Base-by-base conservation (phyloP, 2,329 filamentous ascomycete genomes). In the Pleurostoma richardsiae region DNA sequence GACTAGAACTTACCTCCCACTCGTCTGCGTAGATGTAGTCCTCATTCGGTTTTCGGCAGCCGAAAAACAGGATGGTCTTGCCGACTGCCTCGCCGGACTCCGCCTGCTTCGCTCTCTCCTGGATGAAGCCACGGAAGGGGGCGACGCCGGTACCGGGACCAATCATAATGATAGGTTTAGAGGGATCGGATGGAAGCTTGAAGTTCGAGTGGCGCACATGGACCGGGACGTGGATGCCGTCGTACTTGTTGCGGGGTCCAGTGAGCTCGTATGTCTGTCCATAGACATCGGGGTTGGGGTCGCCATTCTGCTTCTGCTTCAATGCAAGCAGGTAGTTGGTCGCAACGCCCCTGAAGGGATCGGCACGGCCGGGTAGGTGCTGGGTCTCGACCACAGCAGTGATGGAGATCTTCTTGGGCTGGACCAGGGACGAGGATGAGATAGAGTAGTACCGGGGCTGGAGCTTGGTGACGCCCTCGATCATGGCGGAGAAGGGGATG, bases 401-500 rank as follows among this genome's bases (percentile, higher is more conserved):
- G 59, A 99, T 87, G 50, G 94, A 89, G 55, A 99, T 90, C 73
- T 90, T 92, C 70, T 95, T 85, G 64, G 94, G 91, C 64, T 99
- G 91, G 11, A 95, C 91, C 6, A 90, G 68, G 5, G 94, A 96
- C 1, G 94, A 97, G 1, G 95, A 99, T 3, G 94, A 99, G 67
- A 99, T 99, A 43, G 95, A 99, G 75, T 99, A 99, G 77, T 97
- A 99, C 43, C 94, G 89, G 38, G 94, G 92, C 68, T 99, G 94
- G 48, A 99, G 83, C 76, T 96, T 97, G 70, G 85, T 88, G 51
- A 99, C 70, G 54, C 90, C 88, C 75, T 99, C 94, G 55, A 99
- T 90, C 58, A 97, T 84, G 58, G 91, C 84, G 6, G 94, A 96
- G 72, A 99, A 97, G 11, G 94, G 95, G 47, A 96, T 83, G 46